Evolutionary conservation across 2,329 filamentous ascomycete species (phyloP).

Genomic region (Ascochyta koolunga): DNA sequence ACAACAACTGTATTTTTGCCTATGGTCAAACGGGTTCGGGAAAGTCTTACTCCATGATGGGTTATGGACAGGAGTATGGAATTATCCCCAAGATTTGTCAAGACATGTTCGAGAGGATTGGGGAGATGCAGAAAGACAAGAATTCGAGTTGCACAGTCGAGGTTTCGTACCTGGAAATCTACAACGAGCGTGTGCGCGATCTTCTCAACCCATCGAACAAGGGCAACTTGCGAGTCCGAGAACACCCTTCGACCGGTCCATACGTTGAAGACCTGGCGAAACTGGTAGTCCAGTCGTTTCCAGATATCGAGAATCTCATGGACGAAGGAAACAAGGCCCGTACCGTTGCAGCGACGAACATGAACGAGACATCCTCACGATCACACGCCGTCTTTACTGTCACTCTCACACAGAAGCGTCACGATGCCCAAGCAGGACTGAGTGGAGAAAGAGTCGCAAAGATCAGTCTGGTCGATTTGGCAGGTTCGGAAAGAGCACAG

Average conservation of each 20-base stretch:
- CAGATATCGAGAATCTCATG: constrained; percentile 97
- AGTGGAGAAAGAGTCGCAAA: constrained; percentile 97
- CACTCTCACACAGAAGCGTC: constrained; percentile 91
- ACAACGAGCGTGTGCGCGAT: constrained; percentile 97
- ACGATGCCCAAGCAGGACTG: constrained; percentile 92
- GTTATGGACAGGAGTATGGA: constrained; percentile 92
- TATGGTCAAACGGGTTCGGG: constrained; percentile 98
- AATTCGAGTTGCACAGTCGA: constrained; percentile 89
- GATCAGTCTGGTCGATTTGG: constrained; percentile 96
- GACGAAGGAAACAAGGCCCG: constrained; percentile 98
- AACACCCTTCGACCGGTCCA: constrained; percentile 95
- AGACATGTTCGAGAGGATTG: constrained; percentile 94
- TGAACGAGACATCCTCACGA: constrained; percentile 99
- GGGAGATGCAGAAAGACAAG: constrained; percentile 71
- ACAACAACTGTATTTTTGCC: constrained; percentile 99
- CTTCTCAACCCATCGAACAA: constrained; percentile 94
- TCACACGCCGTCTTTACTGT: constrained; percentile 98
- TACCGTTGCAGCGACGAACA: constrained; percentile 97
- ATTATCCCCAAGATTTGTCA: constrained; percentile 97
- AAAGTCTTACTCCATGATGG: constrained; percentile 99
- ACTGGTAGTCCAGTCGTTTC: constrained; percentile 88
- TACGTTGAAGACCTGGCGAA: constrained; percentile 99
- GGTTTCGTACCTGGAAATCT: constrained; percentile 98
- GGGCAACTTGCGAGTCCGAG: constrained; percentile 94
- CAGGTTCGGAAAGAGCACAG: constrained; percentile 95